These are phyloP conservation scores for Capsella bursapastoris DNA, from an alignment of 345 rosid species.

Conservation along the genomic window DNA sequence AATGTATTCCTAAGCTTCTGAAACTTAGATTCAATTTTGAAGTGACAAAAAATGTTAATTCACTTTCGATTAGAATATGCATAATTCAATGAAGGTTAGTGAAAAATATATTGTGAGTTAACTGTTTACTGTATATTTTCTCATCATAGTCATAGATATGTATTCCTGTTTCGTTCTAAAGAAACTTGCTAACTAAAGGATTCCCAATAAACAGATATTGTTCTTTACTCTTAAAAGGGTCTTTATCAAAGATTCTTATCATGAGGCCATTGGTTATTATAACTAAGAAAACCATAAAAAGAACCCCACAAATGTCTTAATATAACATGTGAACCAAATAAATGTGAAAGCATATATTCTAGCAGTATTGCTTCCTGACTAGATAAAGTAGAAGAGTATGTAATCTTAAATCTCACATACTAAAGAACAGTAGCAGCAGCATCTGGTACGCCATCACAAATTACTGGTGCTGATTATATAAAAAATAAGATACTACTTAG, in stretches of 20 bases:
- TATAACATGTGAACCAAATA: slow-evolving; percentile 21
- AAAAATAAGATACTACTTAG: slow-evolving; percentile 6
- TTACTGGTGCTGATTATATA: slow-evolving; percentile 11
- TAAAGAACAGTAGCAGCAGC: slow-evolving; percentile 25
- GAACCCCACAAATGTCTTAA: slow-evolving; percentile 1
- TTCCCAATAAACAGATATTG: slow-evolving; percentile 28
- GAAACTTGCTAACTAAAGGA: slow-evolving; percentile 28
- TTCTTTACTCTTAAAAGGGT: slow-evolving; percentile 32
- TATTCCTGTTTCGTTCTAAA: not conserved
- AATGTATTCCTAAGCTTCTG: slow-evolving; percentile 10
- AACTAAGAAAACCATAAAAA: slow-evolving; percentile 19
- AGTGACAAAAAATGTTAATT: slow-evolving; percentile 1
- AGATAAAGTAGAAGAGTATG: slow-evolving; percentile 45
- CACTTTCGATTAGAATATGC: slow-evolving; percentile 3
- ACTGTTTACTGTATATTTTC: slow-evolving; percentile 2
- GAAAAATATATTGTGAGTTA: slow-evolving; percentile 3
- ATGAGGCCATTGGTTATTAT: slow-evolving; percentile 34
- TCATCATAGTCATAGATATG: not conserved
- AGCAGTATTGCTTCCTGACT: slow-evolving; percentile 44
- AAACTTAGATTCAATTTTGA: not conserved
- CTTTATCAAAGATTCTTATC: slow-evolving; percentile 34
- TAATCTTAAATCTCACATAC: slow-evolving; percentile 11
- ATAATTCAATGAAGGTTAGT: slow-evolving; percentile 1
- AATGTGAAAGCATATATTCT: slow-evolving; percentile 44
- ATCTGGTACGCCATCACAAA: slow-evolving; percentile 40